Percentiles rank a stretch among this genome's conserved stretches.
Evolutionary conservation across 2,329 filamentous ascomycete species (phyloP).

Genomic region (Pseudogymnoascus sp.): DNA sequence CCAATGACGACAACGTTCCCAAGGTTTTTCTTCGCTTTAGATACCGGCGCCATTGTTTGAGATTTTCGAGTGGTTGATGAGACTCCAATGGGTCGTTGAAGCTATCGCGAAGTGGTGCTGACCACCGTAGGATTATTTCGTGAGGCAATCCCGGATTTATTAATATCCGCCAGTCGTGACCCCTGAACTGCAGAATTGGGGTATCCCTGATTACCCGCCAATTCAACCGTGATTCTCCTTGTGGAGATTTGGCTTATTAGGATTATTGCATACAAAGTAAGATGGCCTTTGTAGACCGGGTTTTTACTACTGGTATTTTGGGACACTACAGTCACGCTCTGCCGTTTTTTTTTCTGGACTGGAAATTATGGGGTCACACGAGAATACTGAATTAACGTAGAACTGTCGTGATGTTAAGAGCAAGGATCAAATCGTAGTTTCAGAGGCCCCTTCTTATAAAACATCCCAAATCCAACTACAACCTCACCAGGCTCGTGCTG

Average conservation of each 20-base stretch:
- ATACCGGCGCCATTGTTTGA: neutral
- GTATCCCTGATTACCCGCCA: slow-evolving; percentile 1
- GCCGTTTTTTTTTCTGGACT: neutral
- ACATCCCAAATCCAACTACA: slow-evolving; percentile 5
- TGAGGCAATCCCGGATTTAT: slow-evolving; percentile 4
- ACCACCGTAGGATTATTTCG: neutral
- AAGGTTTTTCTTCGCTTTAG: slow-evolving; percentile 30
- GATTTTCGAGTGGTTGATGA: slow-evolving; percentile 2
- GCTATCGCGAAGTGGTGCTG: slow-evolving; percentile 1
- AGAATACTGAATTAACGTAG: neutral
- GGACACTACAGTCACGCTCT: neutral
- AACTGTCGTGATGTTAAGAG: neutral
- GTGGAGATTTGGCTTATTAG: neutral
- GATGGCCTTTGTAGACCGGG: neutral
- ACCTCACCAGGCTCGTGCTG: neutral
- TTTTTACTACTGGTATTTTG: neutral
- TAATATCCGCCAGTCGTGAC: neutral
- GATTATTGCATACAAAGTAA: neutral
- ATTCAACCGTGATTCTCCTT: neutral
- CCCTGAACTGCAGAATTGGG: neutral
- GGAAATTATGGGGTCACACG: neutral
- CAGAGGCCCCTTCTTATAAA: neutral
- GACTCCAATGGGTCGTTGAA: slow-evolving; percentile 5
- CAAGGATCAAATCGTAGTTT: neutral
- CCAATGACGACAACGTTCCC: slow-evolving; percentile 72